These are phyloP conservation scores for Penicillium salamii DNA, from an alignment of 495 filamentous ascomycete genomes.

Conservation along the genomic window DNA sequence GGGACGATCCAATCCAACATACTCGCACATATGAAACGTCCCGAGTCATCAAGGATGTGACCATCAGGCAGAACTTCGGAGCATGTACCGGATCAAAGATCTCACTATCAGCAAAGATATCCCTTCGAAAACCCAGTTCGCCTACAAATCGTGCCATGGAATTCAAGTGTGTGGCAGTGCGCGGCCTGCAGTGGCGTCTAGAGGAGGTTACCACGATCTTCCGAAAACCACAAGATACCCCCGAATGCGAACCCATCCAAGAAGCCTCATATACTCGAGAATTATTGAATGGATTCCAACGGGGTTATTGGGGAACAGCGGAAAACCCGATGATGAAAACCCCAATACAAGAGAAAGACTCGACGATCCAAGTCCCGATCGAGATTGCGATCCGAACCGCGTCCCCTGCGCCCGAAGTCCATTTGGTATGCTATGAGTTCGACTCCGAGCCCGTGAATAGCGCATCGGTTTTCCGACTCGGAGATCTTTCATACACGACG, in stretches of 20 bases:
- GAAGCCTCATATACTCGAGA: constrained; percentile 4
- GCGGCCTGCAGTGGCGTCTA: constrained; percentile 12
- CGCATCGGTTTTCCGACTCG: background rate
- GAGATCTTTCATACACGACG: background rate
- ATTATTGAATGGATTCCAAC: constrained; percentile 4
- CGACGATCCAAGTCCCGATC: constrained; percentile 4
- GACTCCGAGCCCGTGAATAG: background rate
- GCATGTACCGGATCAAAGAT: background rate
- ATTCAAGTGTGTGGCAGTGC: constrained; percentile 8
- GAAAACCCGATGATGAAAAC: background rate
- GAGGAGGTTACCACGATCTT: constrained; percentile 13
- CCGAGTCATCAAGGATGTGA: constrained; percentile 3
- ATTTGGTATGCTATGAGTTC: background rate
- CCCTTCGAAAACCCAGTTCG: background rate
- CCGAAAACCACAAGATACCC: background rate
- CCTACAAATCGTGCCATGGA: constrained; percentile 5
- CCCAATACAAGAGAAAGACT: background rate
- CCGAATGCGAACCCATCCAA: background rate
- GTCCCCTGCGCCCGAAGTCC: background rate
- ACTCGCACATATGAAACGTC: constrained; percentile 9
- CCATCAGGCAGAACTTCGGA: constrained; percentile 5
- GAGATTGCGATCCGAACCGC: background rate
- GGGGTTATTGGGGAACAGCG: constrained; percentile 8
- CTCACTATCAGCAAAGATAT: constrained; percentile 1
- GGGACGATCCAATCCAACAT: constrained; percentile 3